A percentile compares a stretch with the other conserved stretches of the same genome.
phyloP scores from a whole-genome alignment of 805 yeast genomes.

The Ogataea allantospora region DNA sequence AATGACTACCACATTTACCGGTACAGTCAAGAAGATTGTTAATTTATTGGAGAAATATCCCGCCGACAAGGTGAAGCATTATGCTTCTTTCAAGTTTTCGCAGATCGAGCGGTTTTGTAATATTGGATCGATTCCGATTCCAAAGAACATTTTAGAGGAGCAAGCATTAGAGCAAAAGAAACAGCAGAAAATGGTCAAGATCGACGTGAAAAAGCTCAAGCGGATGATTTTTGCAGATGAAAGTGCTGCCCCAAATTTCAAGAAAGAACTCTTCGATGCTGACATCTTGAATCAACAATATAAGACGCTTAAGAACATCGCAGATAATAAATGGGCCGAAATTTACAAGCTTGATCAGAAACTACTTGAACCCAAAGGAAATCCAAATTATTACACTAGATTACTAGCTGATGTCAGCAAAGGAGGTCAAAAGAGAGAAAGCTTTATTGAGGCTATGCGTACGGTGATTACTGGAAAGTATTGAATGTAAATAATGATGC shows the following conservation, averaged over 20 bases:
- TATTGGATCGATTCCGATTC: conserved; percentile 46
- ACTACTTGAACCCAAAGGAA: conserved; percentile 76
- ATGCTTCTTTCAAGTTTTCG: conserved; percentile 65
- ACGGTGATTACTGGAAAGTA: conserved; percentile 76
- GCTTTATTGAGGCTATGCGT: conserved; percentile 60
- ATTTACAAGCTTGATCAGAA: conserved; percentile 66
- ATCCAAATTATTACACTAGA: conserved; percentile 74
- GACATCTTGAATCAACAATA: conserved; percentile 52
- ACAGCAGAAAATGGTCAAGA: conserved; percentile 35
- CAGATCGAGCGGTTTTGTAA: conserved; percentile 59
- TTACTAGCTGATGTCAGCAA: conserved; percentile 61
- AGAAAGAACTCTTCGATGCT: conserved; percentile 50
- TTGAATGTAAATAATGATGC: conserved; percentile 13
- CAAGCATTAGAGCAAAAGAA: conserved; percentile 33
- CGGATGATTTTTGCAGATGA: conserved; percentile 37
- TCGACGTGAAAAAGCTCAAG: conserved; percentile 36
- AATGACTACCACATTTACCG: conserved; percentile 7
- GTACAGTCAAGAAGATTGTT: conserved; percentile 51
- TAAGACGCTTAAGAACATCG: conserved; percentile 53
- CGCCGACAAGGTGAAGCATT: conserved; percentile 63
- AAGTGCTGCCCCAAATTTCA: conserved; percentile 39
- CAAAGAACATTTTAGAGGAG: conserved; percentile 37
- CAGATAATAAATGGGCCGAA: conserved; percentile 58
- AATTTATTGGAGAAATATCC: conserved; percentile 62
- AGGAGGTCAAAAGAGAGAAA: conserved; percentile 67